These are phyloP conservation scores for Candida koratica DNA, from an alignment of 805 yeast genomes.

Conservation along the genomic window DNA sequence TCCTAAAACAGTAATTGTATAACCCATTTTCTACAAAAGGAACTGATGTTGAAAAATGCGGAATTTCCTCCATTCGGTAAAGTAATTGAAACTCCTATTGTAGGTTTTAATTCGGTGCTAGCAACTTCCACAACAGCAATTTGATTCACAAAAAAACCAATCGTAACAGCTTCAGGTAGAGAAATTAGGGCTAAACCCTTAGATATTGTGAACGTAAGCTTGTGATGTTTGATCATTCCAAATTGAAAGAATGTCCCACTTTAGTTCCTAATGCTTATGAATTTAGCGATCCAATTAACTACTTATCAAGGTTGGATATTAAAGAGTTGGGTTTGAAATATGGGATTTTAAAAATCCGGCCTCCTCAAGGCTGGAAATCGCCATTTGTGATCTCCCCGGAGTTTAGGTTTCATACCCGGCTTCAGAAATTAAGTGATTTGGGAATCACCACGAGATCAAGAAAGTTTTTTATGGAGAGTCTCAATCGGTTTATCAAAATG, in stretches of 20 bases:
- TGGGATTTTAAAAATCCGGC: constrained; percentile 52
- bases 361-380: constrained; percentile 53
- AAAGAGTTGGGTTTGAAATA: constrained; percentile 40
- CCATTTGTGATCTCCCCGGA: constrained; percentile 51
- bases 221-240: constrained; percentile 18
- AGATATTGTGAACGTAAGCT: too few relatives aligned
- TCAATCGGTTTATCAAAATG: constrained; percentile 55
- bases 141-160: too few relatives aligned
- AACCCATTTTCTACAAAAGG: constrained; percentile 23
- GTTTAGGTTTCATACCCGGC: constrained; percentile 63
- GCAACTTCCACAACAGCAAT: too few relatives aligned
- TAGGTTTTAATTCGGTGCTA: too few relatives aligned
- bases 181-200: too few relatives aligned
- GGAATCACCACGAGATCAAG: constrained; percentile 61
- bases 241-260: constrained; percentile 39
- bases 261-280: constrained; percentile 43
- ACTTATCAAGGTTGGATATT: constrained; percentile 40
- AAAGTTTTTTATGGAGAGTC: constrained; percentile 55
- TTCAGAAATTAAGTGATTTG: constrained; percentile 64
- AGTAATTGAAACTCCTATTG: constrained; percentile 7
- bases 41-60: constrained; percentile 1
- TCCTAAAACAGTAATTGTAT: constrained; percentile 77
- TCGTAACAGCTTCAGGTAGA: too few relatives aligned
- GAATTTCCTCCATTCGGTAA: constrained; percentile 8
- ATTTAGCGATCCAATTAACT: constrained; percentile 48